Percentiles rank a stretch among this genome's conserved stretches.
These are phyloP conservation scores for Coccomyxa sp. DNA, from an alignment of 139 green algal species.

Conservation along the genomic window DNA sequence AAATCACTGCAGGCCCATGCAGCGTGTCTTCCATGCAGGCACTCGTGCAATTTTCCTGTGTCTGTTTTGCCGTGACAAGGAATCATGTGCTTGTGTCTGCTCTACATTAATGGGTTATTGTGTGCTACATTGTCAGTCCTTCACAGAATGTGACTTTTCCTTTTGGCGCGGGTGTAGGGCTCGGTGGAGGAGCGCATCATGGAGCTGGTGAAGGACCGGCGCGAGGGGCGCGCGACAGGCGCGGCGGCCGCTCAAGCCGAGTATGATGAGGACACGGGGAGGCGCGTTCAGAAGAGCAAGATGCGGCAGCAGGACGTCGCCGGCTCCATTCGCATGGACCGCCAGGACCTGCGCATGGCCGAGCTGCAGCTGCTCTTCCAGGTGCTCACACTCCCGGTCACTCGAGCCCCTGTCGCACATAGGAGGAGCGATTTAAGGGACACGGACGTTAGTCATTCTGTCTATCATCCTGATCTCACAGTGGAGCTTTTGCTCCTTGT, in stretches of 20 bases:
- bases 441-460: no score
- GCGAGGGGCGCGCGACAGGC: neutral
- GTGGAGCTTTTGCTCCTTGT: no score
- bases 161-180: no score
- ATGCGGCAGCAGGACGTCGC: conserved; percentile 19
- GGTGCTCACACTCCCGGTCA: neutral
- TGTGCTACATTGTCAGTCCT: neutral
- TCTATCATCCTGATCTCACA: no score
- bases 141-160: neutral
- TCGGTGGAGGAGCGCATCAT: conserved; percentile 65
- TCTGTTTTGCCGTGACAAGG: no score
- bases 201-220: conserved; percentile 44
- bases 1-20: neutral
- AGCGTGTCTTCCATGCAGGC: neutral
- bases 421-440: no score
- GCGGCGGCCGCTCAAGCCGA: neutral
- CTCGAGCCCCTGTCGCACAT: no score
- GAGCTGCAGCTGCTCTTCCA: conserved; percentile 60
- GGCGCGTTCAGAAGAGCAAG: neutral
- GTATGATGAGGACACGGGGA: neutral
- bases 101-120: neutral
- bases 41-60: neutral
- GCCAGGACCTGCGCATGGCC: conserved; percentile 43
- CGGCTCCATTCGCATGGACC: conserved; percentile 35
- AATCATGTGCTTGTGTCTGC: neutral